A percentile compares a stretch with the other conserved stretches of the same genome.
These are phyloP conservation scores for Datisca glomerata DNA, from an alignment of 306 rosid genomes.

Conservation along the genomic window DNA sequence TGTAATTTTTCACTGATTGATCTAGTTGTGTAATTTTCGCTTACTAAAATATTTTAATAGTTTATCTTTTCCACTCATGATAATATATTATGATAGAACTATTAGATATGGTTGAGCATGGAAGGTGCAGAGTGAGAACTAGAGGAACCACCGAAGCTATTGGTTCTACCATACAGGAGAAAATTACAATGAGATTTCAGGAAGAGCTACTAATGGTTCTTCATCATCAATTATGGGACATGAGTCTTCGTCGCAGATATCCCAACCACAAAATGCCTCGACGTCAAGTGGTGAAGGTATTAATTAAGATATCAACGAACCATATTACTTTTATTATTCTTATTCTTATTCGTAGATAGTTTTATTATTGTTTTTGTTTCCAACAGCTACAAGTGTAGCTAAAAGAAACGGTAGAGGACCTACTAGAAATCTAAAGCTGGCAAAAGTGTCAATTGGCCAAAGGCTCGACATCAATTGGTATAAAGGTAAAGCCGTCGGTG, in stretches of 20 bases:
- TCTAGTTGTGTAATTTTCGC: background rate
- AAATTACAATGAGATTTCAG: too few species aligned
- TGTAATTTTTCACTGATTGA: background rate
- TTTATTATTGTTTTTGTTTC: background rate
- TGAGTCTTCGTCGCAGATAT: background rate
- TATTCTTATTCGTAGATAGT: background rate
- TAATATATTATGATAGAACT: too few species aligned
- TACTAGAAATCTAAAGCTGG: background rate
- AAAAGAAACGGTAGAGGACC: background rate
- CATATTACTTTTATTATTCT: background rate
- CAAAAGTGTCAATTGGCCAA: background rate
- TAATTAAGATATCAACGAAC: background rate
- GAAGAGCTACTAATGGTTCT: background rate
- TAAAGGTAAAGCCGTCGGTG: background rate
- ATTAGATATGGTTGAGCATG: too few species aligned
- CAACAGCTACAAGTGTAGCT: too few species aligned
- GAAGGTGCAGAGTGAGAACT: too few species aligned
- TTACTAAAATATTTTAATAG: too few species aligned
- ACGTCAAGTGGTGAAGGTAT: background rate
- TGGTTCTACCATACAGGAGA: too few species aligned
- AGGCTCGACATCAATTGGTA: background rate
- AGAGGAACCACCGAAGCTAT: too few species aligned
- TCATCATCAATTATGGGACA: background rate
- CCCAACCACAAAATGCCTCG: background rate
- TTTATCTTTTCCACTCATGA: too few species aligned